phyloP scores from a whole-genome alignment of 2,329 filamentous ascomycete genomes.

The Cercospora janseana region DNA sequence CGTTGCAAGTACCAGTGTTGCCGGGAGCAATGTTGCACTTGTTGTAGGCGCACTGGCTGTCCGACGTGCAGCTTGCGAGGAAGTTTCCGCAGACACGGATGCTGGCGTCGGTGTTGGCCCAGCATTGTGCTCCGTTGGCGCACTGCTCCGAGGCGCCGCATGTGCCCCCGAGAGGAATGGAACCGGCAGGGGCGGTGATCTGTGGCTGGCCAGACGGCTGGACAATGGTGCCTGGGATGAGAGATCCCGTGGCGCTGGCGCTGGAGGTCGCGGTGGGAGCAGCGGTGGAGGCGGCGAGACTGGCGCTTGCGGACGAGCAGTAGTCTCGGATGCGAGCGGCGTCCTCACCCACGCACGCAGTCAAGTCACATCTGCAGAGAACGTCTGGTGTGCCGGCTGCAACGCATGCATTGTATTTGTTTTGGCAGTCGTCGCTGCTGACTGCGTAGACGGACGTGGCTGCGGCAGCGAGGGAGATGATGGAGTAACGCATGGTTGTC shows the following conservation, averaged over 20 bases:
- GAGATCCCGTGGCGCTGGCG: not conserved
- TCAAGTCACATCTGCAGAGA: conserved; percentile 19
- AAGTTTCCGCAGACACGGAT: conserved; percentile 27
- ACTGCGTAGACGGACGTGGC: not conserved
- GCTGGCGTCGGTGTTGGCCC: conserved; percentile 15
- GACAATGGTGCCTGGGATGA: conserved; percentile 16
- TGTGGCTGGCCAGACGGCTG: conserved; percentile 14
- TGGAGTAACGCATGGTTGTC: conserved; percentile 18
- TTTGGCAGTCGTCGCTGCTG: conserved; percentile 20
- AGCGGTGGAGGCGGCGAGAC: not conserved
- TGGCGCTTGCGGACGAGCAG: conserved; percentile 19
- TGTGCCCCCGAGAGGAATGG: conserved; percentile 22
- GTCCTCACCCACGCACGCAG: conserved; percentile 22
- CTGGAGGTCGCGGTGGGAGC: not conserved
- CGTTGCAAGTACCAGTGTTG: conserved; percentile 28
- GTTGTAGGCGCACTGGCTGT: conserved; percentile 29
- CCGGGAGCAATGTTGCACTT: conserved; percentile 29
- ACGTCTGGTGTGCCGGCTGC: conserved; percentile 15
- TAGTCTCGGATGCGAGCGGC: conserved; percentile 21
- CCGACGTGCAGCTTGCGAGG: conserved; percentile 26
- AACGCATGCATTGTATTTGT: conserved; percentile 21
- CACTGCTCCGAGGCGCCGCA: conserved; percentile 25
- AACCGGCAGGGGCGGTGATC: conserved; percentile 23
- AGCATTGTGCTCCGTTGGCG: conserved; percentile 24
- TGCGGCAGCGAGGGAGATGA: conserved; percentile 15